Base-by-base conservation (phyloP, 495 filamentous ascomycete genomes). In the Hypoxylon intermedium region DNA sequence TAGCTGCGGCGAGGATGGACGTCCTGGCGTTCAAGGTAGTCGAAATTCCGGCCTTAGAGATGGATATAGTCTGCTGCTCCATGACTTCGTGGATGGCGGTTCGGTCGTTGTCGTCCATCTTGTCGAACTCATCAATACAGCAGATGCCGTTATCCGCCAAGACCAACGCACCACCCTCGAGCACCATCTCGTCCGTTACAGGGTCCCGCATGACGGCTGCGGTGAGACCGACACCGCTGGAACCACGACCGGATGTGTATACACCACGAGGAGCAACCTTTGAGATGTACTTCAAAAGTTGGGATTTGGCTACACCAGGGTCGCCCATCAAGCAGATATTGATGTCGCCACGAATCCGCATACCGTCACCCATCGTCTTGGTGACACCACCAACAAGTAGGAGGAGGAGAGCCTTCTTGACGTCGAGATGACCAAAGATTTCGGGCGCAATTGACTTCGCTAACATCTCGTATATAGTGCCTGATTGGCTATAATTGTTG, bases 71-170 rank as follows among this genome's bases (percentile, higher is more conserved):
- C 75, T 98, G 94, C 72, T 98, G 94, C 69, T 98, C 94, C 94
- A 98, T 98, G 24, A 98, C 94, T 86, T 98, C 94, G 82, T 98
- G 94, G 69, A 98, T 98, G 23, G 95, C 95, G 0, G 94, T 98
- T 55, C 94, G 84, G 73, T 98, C 95, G 49, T 84, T 82, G 70
- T 98, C 94, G 70, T 98, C 95, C 94, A 98, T 98, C 77, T 98
- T 98, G 81, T 98, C 94, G 70, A 98, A 98, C 73, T 98, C 94
- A 79, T 98, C 94, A 75, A 98, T 98, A 72, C 94, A 98, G 85
- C 94, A 98, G 75, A 96, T 95, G 64, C 94, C 94, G 67, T 98
- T 98, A 71, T 98, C 94, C 21, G 94, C 95, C 1, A 98, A 80
- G 26, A 98, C 94, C 18, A 98, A 81, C 11, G 94, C 94, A 74